These are phyloP conservation scores for Heliamphora exappendiculata DNA, from an alignment of 148 eudicot species.

Conservation along the genomic window DNA sequence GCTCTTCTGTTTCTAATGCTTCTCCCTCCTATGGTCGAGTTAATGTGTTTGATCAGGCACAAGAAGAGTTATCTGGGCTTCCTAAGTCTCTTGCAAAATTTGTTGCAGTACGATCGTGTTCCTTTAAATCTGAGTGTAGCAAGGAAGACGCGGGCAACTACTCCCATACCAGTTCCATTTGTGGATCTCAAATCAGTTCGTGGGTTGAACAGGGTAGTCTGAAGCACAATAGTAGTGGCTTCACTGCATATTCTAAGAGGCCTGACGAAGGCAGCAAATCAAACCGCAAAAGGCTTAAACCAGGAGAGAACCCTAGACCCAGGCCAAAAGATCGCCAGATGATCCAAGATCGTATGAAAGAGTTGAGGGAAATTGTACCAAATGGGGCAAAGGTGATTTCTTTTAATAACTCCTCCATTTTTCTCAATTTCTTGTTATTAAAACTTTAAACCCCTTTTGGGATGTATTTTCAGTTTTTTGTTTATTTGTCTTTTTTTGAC, in stretches of 20 bases:
- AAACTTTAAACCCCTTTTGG: no score
- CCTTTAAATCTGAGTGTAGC: slow-evolving; percentile 31
- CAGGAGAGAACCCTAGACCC: slow-evolving; percentile 88
- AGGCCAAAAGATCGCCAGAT: slow-evolving; percentile 99
- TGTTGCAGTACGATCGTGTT: slow-evolving; percentile 31
- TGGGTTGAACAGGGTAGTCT: slow-evolving; percentile 61
- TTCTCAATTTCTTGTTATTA: not conserved
- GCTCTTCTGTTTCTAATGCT: slow-evolving; percentile 37
- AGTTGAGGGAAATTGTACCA: slow-evolving; percentile 88
- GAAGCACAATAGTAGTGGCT: slow-evolving; percentile 37
- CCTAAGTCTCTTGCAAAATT: slow-evolving; percentile 41
- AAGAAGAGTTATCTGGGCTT: slow-evolving; percentile 35
- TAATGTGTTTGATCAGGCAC: slow-evolving; percentile 32
- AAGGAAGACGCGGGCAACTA: slow-evolving; percentile 42
- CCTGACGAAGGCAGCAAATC: slow-evolving; percentile 49
- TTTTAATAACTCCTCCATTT: not conserved
- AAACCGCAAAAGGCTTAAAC: slow-evolving; percentile 80
- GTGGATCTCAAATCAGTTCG: slow-evolving; percentile 72
- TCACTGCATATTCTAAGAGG: slow-evolving; percentile 65
- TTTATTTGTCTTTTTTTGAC: no score
- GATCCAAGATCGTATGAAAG: slow-evolving; percentile 99
- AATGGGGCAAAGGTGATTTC: slow-evolving; percentile 95
- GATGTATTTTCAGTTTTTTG: no score
- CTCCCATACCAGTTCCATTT: slow-evolving; percentile 47
- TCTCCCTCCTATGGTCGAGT: slow-evolving; percentile 29